phyloP scores from a whole-genome alignment of 106 monocot species.

The Dioscorea alata region DNA sequence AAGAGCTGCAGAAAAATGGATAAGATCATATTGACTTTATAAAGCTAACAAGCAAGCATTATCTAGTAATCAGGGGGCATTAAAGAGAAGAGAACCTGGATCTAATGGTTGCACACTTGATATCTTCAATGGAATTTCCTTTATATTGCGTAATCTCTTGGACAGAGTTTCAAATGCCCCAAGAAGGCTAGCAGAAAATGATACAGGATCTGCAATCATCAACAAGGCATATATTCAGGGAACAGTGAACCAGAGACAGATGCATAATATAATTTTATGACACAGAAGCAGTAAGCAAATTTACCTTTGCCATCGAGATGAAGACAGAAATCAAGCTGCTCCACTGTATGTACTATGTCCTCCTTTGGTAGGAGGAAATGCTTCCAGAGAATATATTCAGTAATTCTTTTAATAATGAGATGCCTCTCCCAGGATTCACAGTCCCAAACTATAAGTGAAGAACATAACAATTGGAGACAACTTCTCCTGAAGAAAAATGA shows the following conservation, averaged over 20 bases:
- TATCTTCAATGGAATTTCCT: constrained; percentile 81
- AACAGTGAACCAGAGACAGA: background rate
- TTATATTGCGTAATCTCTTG: constrained; percentile 53
- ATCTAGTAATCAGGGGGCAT: background rate
- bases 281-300: background rate
- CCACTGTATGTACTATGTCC: constrained; percentile 50
- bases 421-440: constrained; percentile 68
- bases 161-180: constrained; percentile 69
- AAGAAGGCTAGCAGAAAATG: constrained; percentile 46
- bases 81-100: constrained; percentile 43
- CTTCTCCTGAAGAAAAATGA: background rate
- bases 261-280: background rate
- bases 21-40: no score
- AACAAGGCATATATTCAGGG: background rate
- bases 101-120: constrained; percentile 84
- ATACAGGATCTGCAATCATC: constrained; percentile 44
- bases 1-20: no score
- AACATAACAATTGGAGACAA: constrained; percentile 6
- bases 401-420: constrained; percentile 69
- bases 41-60: background rate
- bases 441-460: constrained; percentile 63
- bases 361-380: constrained; percentile 55
- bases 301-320: constrained; percentile 66
- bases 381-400: constrained; percentile 46
- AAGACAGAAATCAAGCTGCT: constrained; percentile 93